Evolutionary conservation across 768 basidiomycete genomes (phyloP).

Genomic region (Calocybe indica): DNA sequence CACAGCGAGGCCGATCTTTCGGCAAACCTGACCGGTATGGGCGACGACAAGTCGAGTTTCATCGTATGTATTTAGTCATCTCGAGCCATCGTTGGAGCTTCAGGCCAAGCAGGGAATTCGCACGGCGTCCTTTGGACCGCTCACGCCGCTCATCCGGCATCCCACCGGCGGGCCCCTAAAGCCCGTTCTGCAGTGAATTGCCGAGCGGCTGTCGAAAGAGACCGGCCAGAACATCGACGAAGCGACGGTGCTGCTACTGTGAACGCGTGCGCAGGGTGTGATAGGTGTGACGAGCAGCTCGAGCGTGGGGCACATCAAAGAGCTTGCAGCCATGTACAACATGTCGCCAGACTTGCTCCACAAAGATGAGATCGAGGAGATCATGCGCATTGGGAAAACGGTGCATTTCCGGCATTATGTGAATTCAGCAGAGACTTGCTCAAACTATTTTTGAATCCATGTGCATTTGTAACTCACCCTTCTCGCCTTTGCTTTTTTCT

Average conservation of each 20-base stretch:
- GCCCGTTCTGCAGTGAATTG: constrained; percentile 24
- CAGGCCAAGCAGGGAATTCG: constrained; percentile 31
- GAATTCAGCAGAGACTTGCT: constrained; percentile 4
- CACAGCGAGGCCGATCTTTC: too few relatives aligned
- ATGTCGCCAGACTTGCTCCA: constrained; percentile 21
- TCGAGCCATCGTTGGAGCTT: constrained; percentile 25
- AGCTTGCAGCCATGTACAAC: constrained; percentile 19
- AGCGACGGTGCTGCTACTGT: constrained; percentile 21
- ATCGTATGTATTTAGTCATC: constrained; percentile 26
- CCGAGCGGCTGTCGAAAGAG: constrained; percentile 9
- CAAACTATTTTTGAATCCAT: too few relatives aligned
- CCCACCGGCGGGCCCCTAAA: constrained; percentile 31
- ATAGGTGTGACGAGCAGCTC: constrained; percentile 27
- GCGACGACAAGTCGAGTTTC: constrained; percentile 25
- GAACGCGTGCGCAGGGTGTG: constrained; percentile 26
- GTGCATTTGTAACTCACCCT: neutral
- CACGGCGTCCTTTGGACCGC: constrained; percentile 29
- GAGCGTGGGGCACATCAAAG: constrained; percentile 22
- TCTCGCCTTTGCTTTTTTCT: neutral
- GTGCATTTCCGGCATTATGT: constrained; percentile 32
- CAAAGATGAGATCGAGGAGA: constrained; percentile 25
- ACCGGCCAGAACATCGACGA: constrained; percentile 2
- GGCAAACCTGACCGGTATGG: neutral
- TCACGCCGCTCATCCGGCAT: constrained; percentile 31
- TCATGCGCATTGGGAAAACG: constrained; percentile 26